These are phyloP conservation scores for Blastobotrys buckinghamii DNA, from an alignment of 1,139 yeast genomes.

Conservation along the genomic window DNA sequence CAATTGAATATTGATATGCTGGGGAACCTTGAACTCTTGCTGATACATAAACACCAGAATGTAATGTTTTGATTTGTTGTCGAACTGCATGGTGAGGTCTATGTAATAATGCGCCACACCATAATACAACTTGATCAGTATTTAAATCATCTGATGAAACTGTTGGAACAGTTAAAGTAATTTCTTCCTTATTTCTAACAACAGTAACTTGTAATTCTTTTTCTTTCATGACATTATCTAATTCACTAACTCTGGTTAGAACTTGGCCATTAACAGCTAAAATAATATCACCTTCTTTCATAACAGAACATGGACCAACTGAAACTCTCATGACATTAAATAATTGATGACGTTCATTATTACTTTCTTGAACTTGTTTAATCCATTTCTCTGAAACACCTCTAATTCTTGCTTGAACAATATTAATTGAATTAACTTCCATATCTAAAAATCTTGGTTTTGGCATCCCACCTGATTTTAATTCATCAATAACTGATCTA, in stretches of 20 bases:
- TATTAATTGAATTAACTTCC: slow-evolving; percentile 63
- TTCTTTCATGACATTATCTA: slow-evolving; percentile 47
- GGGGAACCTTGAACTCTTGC: slow-evolving; percentile 76
- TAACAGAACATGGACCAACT: slow-evolving; percentile 42
- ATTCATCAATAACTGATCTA: slow-evolving; percentile 47
- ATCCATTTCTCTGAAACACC: slow-evolving; percentile 89
- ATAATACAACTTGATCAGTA: slow-evolving; percentile 62
- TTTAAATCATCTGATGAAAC: slow-evolving; percentile 49
- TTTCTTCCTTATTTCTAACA: slow-evolving; percentile 52
- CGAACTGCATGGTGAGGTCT: slow-evolving; percentile 65
- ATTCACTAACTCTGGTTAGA: slow-evolving; percentile 62
- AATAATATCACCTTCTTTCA: slow-evolving; percentile 61
- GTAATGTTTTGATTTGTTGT: slow-evolving; percentile 70
- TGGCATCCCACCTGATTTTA: slow-evolving; percentile 50
- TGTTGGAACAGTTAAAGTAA: slow-evolving; percentile 60
- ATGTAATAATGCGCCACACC: slow-evolving; percentile 76
- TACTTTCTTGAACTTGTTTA: slow-evolving; percentile 50
- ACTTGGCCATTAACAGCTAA: slow-evolving; percentile 61
- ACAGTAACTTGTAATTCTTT: slow-evolving; percentile 50
- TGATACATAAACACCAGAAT: slow-evolving; percentile 78
- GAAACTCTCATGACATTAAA: slow-evolving; percentile 67
- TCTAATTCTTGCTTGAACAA: slow-evolving; percentile 73
- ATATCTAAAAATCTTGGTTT: slow-evolving; percentile 66
- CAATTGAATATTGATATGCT: slow-evolving; percentile 75
- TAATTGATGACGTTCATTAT: slow-evolving; percentile 63